A percentile compares a stretch with the other conserved stretches of the same genome.
phyloP scores from a whole-genome alignment of 2,329 filamentous ascomycete genomes.

The Colletotrichum tropicicola region DNA sequence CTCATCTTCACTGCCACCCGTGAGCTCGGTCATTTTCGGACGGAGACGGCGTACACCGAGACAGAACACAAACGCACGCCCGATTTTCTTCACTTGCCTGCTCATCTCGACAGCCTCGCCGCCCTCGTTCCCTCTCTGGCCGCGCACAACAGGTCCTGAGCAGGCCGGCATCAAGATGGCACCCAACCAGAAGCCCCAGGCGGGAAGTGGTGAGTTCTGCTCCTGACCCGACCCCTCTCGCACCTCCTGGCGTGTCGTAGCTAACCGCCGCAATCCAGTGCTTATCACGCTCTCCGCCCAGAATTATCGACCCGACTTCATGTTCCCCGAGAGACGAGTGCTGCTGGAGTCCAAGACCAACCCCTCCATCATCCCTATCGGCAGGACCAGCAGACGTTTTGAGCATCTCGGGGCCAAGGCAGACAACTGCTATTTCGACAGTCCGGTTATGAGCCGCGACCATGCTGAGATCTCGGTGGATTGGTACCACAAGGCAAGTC shows the following conservation, averaged over 20 bases:
- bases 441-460: constrained; percentile 74
- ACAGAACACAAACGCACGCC: not conserved
- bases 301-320: constrained; percentile 31
- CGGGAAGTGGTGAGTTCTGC: constrained; percentile 18
- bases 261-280: constrained; percentile 32
- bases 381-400: constrained; percentile 54
- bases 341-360: constrained; percentile 39
- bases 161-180: constrained; percentile 12
- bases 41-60: constrained; percentile 4
- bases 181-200: not conserved
- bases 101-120: not conserved
- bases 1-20: not conserved
- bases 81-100: not conserved
- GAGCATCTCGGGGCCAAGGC: constrained; percentile 40
- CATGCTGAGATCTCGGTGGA: constrained; percentile 67
- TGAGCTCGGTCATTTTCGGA: constrained; percentile 21
- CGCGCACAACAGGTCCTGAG: not conserved
- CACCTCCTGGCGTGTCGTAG: not conserved
- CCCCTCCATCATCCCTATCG: constrained; percentile 42
- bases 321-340: constrained; percentile 32
- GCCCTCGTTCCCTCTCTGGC: not conserved
- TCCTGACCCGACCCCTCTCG: not conserved
- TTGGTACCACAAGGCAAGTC: constrained; percentile 52
- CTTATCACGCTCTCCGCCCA: constrained; percentile 40
- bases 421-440: constrained; percentile 75